Percentiles rank a stretch among this genome's conserved stretches.
Evolutionary conservation across 768 basidiomycete species (phyloP).

Genomic region (Jaapia argillacea): DNA sequence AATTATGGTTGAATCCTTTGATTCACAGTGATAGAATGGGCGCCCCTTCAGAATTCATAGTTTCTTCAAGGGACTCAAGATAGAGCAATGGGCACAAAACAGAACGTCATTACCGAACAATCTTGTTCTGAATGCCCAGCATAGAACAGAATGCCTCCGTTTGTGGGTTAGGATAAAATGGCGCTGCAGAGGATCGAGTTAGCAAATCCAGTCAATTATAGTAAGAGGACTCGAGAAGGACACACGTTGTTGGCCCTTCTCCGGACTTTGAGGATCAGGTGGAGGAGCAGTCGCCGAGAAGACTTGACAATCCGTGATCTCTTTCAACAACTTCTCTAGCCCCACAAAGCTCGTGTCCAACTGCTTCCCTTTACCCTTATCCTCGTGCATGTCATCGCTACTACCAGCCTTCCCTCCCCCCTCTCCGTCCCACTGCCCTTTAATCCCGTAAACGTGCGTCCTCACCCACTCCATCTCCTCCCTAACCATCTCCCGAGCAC

Average conservation of each 20-base stretch:
- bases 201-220: not conserved
- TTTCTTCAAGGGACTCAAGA: no score
- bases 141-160: constrained; percentile 79
- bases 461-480: constrained; percentile 62
- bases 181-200: constrained; percentile 34
- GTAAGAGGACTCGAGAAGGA: constrained; percentile 3
- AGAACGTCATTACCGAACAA: no score
- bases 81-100: no score
- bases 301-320: constrained; percentile 28
- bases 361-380: no score
- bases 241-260: constrained; percentile 1
- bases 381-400: no score
- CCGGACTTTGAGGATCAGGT: not conserved
- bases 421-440: no score
- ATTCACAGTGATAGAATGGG: no score
- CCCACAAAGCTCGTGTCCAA: not conserved
- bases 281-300: constrained; percentile 10
- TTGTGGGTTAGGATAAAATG: constrained; percentile 80
- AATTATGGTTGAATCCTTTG: no score
- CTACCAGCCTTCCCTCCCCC: constrained; percentile 3
- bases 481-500: constrained; percentile 40
- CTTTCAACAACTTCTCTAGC: constrained; percentile 15
- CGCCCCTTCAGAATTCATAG: no score
- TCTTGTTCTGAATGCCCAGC: constrained; percentile 69
- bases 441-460: constrained; percentile 34